phyloP scores from a whole-genome alignment of 257 asterid species.

The Jaltomata sinuosa region DNA sequence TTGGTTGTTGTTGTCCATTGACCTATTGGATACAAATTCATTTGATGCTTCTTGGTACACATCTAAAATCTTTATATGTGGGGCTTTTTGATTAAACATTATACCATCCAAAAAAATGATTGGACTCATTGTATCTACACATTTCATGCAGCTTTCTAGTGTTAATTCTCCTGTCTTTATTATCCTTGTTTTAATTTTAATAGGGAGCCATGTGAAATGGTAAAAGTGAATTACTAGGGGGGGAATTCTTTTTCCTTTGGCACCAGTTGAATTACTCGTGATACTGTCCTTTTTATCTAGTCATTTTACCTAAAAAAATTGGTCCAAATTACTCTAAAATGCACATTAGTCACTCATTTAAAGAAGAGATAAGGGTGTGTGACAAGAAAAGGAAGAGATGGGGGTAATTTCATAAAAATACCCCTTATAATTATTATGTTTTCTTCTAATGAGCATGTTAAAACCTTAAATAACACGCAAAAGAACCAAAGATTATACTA shows the following conservation, averaged over 20 bases:
- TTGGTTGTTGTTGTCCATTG: background rate
- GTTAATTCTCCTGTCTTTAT: background rate
- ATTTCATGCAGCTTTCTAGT: background rate
- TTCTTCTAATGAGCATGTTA: too few species aligned
- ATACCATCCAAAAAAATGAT: background rate
- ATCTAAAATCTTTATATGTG: background rate
- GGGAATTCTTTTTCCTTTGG: background rate
- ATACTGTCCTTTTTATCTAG: background rate
- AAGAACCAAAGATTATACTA: too few species aligned
- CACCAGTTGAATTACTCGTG: background rate
- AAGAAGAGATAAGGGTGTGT: background rate
- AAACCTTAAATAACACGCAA: too few species aligned
- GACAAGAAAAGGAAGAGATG: background rate
- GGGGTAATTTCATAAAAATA: too few species aligned
- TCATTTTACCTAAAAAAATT: background rate
- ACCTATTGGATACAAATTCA: background rate
- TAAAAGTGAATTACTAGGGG: background rate
- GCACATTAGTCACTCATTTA: background rate
- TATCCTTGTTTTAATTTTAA: background rate
- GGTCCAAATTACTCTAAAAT: background rate
- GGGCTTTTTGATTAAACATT: background rate
- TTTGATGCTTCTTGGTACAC: background rate
- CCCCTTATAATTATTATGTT: too few species aligned
- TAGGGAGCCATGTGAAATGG: background rate
- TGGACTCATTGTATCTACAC: background rate